Evolutionary conservation across 2,329 filamentous ascomycete genomes (phyloP).

Genomic region (Seiridium cupressi): DNA sequence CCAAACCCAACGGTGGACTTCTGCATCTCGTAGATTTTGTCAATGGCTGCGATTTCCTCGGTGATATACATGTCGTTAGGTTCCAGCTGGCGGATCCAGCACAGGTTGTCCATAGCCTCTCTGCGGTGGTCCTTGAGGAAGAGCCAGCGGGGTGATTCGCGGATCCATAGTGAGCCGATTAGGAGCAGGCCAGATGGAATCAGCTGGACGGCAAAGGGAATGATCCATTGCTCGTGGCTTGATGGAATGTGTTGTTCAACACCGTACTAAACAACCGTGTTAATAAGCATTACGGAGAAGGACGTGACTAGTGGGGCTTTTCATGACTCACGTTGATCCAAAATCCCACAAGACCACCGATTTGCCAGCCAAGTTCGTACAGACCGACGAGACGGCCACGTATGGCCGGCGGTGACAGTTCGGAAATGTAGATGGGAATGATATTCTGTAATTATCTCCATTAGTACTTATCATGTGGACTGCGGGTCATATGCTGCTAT

Average conservation of each 20-base stretch:
- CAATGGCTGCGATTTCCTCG: constrained; percentile 48
- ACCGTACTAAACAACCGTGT: constrained; percentile 18
- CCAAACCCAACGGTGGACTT: constrained; percentile 6
- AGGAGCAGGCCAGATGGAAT: constrained; percentile 53
- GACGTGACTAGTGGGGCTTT: neutral
- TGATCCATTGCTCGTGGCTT: constrained; percentile 43
- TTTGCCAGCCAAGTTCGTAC: constrained; percentile 52
- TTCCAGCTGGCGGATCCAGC: constrained; percentile 52
- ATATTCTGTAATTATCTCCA: constrained; percentile 30
- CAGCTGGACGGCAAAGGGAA: constrained; percentile 53
- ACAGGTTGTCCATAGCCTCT: constrained; percentile 48
- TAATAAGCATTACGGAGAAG: neutral
- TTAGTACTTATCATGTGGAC: neutral
- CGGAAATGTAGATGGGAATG: constrained; percentile 45
- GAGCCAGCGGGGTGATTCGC: constrained; percentile 60
- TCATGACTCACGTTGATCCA: constrained; percentile 35
- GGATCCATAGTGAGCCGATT: constrained; percentile 44
- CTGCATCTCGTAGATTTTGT: constrained; percentile 56
- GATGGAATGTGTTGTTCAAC: constrained; percentile 29
- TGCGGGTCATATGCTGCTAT: neutral
- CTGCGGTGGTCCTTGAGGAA: constrained; percentile 51
- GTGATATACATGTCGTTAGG: constrained; percentile 56
- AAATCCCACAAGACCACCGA: constrained; percentile 51
- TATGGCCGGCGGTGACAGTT: constrained; percentile 48
- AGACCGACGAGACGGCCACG: constrained; percentile 53